Conservation (phyloP, 2,329 filamentous ascomycete genomes). For the Pleochaeta shiraiana region DNA sequence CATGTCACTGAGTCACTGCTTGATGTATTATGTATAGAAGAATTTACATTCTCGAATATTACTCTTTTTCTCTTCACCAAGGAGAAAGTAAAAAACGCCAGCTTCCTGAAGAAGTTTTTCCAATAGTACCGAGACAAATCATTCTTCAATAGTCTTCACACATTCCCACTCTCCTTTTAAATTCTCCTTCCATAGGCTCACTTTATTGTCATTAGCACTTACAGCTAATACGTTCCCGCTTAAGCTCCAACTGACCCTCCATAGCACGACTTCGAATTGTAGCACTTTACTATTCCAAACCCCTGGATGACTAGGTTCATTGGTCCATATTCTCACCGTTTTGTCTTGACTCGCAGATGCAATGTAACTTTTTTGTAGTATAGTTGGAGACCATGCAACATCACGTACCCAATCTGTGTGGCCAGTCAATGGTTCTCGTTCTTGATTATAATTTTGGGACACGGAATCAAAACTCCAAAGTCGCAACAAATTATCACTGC, state of each 20-base stretch:
- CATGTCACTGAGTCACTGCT: too few relatives aligned
- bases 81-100: too few relatives aligned
- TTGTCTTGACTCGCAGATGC: conserved; percentile 91
- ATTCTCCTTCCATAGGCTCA: conserved; percentile 97
- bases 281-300: conserved; percentile 76
- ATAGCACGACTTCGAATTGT: conserved; percentile 72
- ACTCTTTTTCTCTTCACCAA: too few relatives aligned
- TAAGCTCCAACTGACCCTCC: conserved; percentile 95
- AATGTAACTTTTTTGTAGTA: conserved; percentile 91
- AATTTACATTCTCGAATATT: too few relatives aligned
- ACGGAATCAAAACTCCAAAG: conserved; percentile 65
- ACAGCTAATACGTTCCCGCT: conserved; percentile 93
- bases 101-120: too few relatives aligned
- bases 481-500: conserved; percentile 83
- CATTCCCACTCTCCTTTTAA: conserved; percentile 92
- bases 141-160: conserved; percentile 92
- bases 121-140: too few relatives aligned
- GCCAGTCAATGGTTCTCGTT: conserved; percentile 45
- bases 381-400: conserved; percentile 90
- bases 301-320: conserved; percentile 38
- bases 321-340: conserved; percentile 94
- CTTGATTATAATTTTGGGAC: conserved; percentile 37
- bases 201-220: conserved; percentile 87
- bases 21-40: too few relatives aligned
- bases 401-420: conserved; percentile 96